phyloP scores from a whole-genome alignment of 352 stramenopile species.

The Phytophthora pseudosyringae region DNA sequence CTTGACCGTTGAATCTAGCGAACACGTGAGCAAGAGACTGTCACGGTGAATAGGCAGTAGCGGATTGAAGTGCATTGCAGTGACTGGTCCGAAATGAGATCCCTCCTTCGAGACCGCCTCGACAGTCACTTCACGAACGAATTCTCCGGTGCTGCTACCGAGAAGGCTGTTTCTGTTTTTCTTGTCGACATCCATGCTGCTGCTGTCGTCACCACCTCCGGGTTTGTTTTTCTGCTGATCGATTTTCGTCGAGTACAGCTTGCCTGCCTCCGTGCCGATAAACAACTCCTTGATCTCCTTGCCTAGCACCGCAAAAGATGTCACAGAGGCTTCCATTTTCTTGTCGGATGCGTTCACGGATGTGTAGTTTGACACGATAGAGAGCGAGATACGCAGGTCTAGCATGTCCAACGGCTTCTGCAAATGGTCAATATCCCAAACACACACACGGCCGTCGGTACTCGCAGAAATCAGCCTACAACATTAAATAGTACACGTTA shows the following conservation, averaged over 20 bases:
- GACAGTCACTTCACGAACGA: slow-evolving; percentile 76
- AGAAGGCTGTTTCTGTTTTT: slow-evolving; percentile 39
- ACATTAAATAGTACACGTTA: slow-evolving; percentile 14
- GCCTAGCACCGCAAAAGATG: slow-evolving; percentile 79
- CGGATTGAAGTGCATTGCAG: slow-evolving; percentile 87
- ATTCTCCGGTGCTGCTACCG: slow-evolving; percentile 29
- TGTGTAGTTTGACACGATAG: slow-evolving; percentile 78
- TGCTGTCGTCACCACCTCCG: slow-evolving; percentile 29
- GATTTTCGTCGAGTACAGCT: slow-evolving; percentile 79
- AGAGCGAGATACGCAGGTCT: slow-evolving; percentile 82
- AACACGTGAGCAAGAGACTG: slow-evolving; percentile 80
- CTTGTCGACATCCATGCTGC: slow-evolving; percentile 47
- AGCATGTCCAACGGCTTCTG: slow-evolving; percentile 87
- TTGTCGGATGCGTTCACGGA: slow-evolving; percentile 75
- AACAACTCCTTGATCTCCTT: slow-evolving; percentile 88
- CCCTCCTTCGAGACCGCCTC: slow-evolving; percentile 63
- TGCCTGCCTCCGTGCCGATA: slow-evolving; percentile 85
- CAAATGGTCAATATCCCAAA: slow-evolving; percentile 88
- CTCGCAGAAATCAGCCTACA: slow-evolving; percentile 83
- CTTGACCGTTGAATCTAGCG: slow-evolving; percentile 89
- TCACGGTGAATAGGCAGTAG: slow-evolving; percentile 75
- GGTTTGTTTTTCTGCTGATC: slow-evolving; percentile 79
- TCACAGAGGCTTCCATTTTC: slow-evolving; percentile 88
- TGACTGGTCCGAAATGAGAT: slow-evolving; percentile 85
- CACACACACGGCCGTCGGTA: slow-evolving; percentile 85